Evolutionary conservation across 495 filamentous ascomycete genomes (phyloP), one percentile per base, ranked within the genome.

Genomic region (Trichoderma parareesei): DNA sequence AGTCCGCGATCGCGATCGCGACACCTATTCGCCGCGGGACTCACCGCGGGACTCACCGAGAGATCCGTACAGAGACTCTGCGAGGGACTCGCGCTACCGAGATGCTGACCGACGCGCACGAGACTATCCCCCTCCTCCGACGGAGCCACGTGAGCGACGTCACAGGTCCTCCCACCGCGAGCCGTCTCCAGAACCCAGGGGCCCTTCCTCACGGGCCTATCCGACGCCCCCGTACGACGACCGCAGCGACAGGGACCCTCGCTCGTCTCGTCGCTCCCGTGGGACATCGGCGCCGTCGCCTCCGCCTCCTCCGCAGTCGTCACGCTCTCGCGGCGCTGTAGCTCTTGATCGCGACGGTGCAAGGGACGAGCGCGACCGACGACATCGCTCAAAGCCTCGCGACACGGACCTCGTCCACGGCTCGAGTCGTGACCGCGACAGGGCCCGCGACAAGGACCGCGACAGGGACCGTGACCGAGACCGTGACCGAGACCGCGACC

Each of bases 51-150:
- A 55, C n/a, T 55, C 48, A 6, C 48, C 5, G n/a, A 55, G 48
- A 33, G 48, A 18, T 18, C 27, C 48, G 48, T 18, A 20, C 10
- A 57, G 53, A 37, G 53, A 57, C 11, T 11, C 53, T 8, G 27
- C 2, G 53, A 35, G 53, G 37, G 20, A 57, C 8, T 57, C 53
- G 33, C 53, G 20, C 53, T 6, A 35, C 33, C 53, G 53, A 57
- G 53, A 57, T n/a, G 53, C 11, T 57, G 53, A 57, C 53, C 53
- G 53, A 38, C 53, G 53, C 53, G 8, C 53, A 57, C 53, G 53
- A 13, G 53, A 57, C 53, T 57, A 57, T 37, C 18, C 18, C 49
- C 20, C 18, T 10, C 53, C 53, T 33, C 27, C 53, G 40, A 1
- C 40, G 4, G 53, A 57, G 53, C 53, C 53, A 57, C 53, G 53